These are phyloP conservation scores for Yamadazyma blattariae DNA, from an alignment of 1,139 yeast genomes.

Conservation along the genomic window DNA sequence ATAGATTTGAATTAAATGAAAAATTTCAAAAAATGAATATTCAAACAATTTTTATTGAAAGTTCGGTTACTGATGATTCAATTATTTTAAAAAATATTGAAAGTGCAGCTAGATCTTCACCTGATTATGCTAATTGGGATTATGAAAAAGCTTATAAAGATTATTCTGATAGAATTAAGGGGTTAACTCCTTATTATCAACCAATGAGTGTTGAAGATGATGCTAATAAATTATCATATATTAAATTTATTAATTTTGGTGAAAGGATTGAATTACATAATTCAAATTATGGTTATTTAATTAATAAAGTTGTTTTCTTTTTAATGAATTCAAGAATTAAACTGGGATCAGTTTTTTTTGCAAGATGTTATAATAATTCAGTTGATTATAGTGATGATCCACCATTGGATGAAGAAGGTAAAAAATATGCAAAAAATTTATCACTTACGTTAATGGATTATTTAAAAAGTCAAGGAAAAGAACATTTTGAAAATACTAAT, in stretches of 20 bases:
- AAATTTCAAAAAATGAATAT: slow-evolving; percentile 57
- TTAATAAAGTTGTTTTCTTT: slow-evolving; percentile 85
- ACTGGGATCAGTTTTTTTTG: slow-evolving; percentile 83
- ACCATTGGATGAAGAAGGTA: slow-evolving; percentile 59
- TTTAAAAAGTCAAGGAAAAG: slow-evolving; percentile 29
- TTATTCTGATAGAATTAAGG: slow-evolving; percentile 50
- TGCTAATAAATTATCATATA: slow-evolving; percentile 59
- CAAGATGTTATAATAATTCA: slow-evolving; percentile 69
- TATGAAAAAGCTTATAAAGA: slow-evolving; percentile 60
- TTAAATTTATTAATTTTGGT: slow-evolving; percentile 89
- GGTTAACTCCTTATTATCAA: slow-evolving; percentile 50
- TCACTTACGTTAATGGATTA: slow-evolving; percentile 36
- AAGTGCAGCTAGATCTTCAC: slow-evolving; percentile 82
- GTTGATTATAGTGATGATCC: slow-evolving; percentile 61
- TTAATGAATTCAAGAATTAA: slow-evolving; percentile 84
- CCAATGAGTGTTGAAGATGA: slow-evolving; percentile 47
- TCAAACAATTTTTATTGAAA: slow-evolving; percentile 84
- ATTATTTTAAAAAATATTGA: slow-evolving; percentile 71
- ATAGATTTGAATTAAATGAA: slow-evolving; percentile 57
- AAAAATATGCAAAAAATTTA: slow-evolving; percentile 47
- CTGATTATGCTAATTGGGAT: slow-evolving; percentile 81
- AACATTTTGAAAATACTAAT: slow-evolving; percentile 18
- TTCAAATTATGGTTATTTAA: slow-evolving; percentile 81
- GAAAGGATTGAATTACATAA: slow-evolving; percentile 77
- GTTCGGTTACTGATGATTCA: slow-evolving; percentile 71